Evolutionary conservation across 345 rosid species (phyloP).

Genomic region (Noccaea caerulescens): DNA sequence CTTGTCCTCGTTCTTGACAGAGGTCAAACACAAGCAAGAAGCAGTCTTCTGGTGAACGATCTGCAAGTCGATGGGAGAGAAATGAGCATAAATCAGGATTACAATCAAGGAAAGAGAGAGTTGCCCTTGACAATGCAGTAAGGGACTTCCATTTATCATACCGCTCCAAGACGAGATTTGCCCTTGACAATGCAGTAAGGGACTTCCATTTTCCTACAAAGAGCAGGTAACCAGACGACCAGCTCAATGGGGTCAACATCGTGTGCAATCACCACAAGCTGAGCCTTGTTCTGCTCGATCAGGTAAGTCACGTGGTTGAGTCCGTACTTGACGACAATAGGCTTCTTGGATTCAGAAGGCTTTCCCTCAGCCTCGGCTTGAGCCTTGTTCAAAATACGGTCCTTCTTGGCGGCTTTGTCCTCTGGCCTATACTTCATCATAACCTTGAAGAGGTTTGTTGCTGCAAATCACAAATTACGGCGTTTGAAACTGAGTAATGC

Average conservation of each 20-base stretch:
- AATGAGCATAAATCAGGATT: neutral
- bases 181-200: slow-evolving; percentile 85
- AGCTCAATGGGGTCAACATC: slow-evolving; percentile 86
- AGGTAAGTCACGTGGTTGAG: slow-evolving; percentile 76
- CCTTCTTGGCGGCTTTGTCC: slow-evolving; percentile 72
- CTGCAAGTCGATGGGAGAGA: slow-evolving; percentile 29
- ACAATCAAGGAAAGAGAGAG: neutral
- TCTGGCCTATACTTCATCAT: slow-evolving; percentile 71
- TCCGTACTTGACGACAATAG: slow-evolving; percentile 70
- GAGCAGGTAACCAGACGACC: slow-evolving; percentile 81
- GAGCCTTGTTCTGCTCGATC: slow-evolving; percentile 81
- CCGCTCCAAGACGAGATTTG: slow-evolving; percentile 77
- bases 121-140: slow-evolving; percentile 83
- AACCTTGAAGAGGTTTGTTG: slow-evolving; percentile 62
- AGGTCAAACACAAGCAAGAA: slow-evolving; percentile 62
- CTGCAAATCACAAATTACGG: slow-evolving; percentile 40
- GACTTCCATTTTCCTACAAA: slow-evolving; percentile 87
- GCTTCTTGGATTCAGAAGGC: slow-evolving; percentile 65
- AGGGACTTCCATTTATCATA: slow-evolving; percentile 70
- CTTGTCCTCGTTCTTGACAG: slow-evolving; percentile 83
- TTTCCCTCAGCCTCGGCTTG: slow-evolving; percentile 73
- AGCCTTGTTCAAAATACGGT: slow-evolving; percentile 62
- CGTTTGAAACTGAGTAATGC: neutral
- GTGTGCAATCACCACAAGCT: slow-evolving; percentile 77
- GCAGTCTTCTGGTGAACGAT: slow-evolving; percentile 72